phyloP scores from a whole-genome alignment of 306 rosid species.

The Geum urbanum region DNA sequence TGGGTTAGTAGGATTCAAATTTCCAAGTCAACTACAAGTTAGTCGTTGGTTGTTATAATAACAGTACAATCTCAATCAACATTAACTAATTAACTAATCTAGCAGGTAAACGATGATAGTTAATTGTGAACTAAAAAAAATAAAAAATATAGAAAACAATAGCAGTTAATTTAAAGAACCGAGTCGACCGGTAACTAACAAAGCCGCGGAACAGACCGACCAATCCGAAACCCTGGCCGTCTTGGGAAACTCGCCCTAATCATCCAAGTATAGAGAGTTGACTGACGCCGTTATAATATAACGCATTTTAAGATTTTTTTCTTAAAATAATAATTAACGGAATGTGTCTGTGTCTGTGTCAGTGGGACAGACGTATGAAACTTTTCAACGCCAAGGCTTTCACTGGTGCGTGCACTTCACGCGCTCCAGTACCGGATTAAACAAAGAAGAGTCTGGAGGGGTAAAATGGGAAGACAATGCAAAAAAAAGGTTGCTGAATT shows the following conservation, averaged over 20 bases:
- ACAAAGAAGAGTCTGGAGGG: not conserved
- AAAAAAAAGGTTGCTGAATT: not conserved
- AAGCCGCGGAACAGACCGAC: not conserved
- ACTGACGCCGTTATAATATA: constrained; percentile 14
- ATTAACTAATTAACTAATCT: too few relatives aligned
- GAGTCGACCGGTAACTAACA: constrained; percentile 9
- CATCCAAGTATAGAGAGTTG: constrained; percentile 37
- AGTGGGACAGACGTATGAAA: not conserved
- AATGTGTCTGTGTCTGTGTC: constrained; percentile 10
- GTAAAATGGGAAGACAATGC: not conserved
- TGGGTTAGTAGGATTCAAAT: not conserved
- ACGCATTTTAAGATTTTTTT: not conserved
- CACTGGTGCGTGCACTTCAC: not conserved
- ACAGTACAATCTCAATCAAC: not conserved
- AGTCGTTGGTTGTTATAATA: too few relatives aligned
- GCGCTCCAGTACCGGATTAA: not conserved
- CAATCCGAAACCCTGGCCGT: not conserved
- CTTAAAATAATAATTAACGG: not conserved
- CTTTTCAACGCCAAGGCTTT: not conserved
- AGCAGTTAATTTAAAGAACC: not conserved
- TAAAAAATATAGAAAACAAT: not conserved
- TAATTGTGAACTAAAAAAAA: not conserved
- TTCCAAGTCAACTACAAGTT: not conserved
- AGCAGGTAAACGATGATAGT: too few relatives aligned
- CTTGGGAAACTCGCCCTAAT: constrained; percentile 18